Base-by-base conservation (phyloP, 139 green algal genomes). In the Auxenochlorella protothecoides region DNA sequence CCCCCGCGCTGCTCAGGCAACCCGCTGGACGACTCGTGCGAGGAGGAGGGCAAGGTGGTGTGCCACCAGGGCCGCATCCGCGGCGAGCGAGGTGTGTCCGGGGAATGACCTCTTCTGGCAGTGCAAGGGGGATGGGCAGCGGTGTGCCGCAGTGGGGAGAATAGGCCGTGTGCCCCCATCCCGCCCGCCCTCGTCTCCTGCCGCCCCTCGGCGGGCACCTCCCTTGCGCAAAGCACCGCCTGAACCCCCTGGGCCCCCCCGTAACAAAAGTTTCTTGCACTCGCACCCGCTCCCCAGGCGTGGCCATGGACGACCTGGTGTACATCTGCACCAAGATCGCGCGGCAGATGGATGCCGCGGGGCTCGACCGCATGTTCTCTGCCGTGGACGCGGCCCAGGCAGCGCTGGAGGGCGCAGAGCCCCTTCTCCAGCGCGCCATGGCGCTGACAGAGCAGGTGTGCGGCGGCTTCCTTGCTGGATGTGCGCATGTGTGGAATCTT, bases 231-330 rank as follows among this genome's bases (percentile, higher is more conserved):
- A 44, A 44, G 27, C 27, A 44, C 1, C 27, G 27, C 27, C 27
- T 44, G 0, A 44, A 44, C 27, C 27, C 27, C 27, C 27, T 44
- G 27, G 27, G 1, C 27, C 27, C 27, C 27, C 27, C 27, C 27
- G 27, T 44, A 1, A 44, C 27, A 44, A 44, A 1, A 44, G 27
- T 44, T 44, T 44, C 27, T 44, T 44, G 27, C 27, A 44, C 27
- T 44, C 27, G 27, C 27, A 44, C 27, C 27, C 27, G 9, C 5
- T 61, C 2, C 52, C 4, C 78, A 78, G 88, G 88, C 15, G 94
- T 98, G 15, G 91, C 91, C 2, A 79, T 99, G 69, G 95, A 99
- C 73, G 95, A 99, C 77, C 83, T 99, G 61, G 92, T 99, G 14
- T 96, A 93, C 78, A 89, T 98, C 63, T 88, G 76, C 72, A 87